Base-by-base conservation (phyloP, 163 green algal genomes). In the Trebouxiophyceae sp. region DNA sequence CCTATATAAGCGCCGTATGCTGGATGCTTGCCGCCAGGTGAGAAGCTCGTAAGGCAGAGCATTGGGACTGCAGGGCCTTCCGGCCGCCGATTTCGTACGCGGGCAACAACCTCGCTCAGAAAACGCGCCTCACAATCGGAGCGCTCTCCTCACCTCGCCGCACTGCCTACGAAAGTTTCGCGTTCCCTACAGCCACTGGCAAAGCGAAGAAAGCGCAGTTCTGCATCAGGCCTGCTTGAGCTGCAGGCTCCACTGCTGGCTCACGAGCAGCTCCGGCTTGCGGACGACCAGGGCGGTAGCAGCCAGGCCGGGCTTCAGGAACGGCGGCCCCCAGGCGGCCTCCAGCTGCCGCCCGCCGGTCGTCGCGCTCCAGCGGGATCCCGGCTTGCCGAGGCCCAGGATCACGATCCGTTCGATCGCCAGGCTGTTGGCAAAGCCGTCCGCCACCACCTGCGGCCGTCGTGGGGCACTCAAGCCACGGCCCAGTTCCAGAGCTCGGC, bases 321-420 rank as follows among this genome's bases (percentile, higher is more conserved):
- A 34, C 45, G 77, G 50, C n/a, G 70, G 70, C 3, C 71, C 68
- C 0, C 68, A 33, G 3, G 50, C 57, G 16, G 70, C 62, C 23
- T 79, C 57, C 39, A 81, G 57, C 28, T 47, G 30, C 55, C 33
- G 22, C 8, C 2, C 59, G 12, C 7, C 39, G 23, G 27, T 20
- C 47, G 22, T 45, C 33, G 22, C 30, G 45, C n/a, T 66, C 31
- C 22, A 69, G 5, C 7, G 26, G 29, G 3, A 58, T 70, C 2
- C 39, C 19, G 39, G 39, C 39, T 50, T 50, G 19, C 39, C 39
- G 12, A 86, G 63, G 24, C 79, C 79, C 27, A 86, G 59, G 8
- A 86, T 44, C 5, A 83, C 64, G 20, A 86, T 66, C 5, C 66
- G 66, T 34, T 84, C 78, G 33, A 84, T 66, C 4, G 32, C 33